Evolutionary conservation across 2,329 filamentous ascomycete species (phyloP).

Genomic region (Epichloe brachyelytri): DNA sequence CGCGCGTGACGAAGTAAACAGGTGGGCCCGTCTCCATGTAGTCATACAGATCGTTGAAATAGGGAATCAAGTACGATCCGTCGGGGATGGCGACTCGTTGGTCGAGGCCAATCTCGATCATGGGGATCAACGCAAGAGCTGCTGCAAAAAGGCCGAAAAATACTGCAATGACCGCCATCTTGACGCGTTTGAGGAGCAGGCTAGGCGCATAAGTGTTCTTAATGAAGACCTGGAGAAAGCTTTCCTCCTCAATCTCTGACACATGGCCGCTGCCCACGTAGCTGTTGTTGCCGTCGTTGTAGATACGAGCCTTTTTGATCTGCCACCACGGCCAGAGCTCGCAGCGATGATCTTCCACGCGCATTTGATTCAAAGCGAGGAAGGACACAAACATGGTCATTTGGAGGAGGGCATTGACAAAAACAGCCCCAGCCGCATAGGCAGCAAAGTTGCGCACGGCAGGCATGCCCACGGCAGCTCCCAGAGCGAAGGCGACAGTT

Average conservation of each 20-base stretch:
- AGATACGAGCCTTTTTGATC: conserved; percentile 59
- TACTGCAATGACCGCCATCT: conserved; percentile 60
- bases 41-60: conserved; percentile 89
- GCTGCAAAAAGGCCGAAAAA: conserved; percentile 85
- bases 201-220: conserved; percentile 77
- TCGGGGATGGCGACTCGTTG: conserved; percentile 89
- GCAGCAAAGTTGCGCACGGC: conserved; percentile 95
- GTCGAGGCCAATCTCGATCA: conserved; percentile 77
- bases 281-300: conserved; percentile 46
- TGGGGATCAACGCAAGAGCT: conserved; percentile 71
- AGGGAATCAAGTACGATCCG: conserved; percentile 87
- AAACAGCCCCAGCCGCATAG: conserved; percentile 89
- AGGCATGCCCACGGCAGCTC: conserved; percentile 92
- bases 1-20: conserved; percentile 86
- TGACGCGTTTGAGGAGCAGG: conserved; percentile 68
- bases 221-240: conserved; percentile 73
- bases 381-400: conserved; percentile 96
- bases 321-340: conserved; percentile 88
- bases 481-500: conserved; percentile 83
- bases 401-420: conserved; percentile 94
- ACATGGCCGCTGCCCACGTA: conserved; percentile 40
- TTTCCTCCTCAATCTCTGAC: conserved; percentile 73
- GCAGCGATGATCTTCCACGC: conserved; percentile 77
- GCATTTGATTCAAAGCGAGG: conserved; percentile 76
- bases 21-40: conserved; percentile 89